Evolutionary conservation across 2,329 filamentous ascomycete species (phyloP).

Genomic region (Aspergillus sp.): DNA sequence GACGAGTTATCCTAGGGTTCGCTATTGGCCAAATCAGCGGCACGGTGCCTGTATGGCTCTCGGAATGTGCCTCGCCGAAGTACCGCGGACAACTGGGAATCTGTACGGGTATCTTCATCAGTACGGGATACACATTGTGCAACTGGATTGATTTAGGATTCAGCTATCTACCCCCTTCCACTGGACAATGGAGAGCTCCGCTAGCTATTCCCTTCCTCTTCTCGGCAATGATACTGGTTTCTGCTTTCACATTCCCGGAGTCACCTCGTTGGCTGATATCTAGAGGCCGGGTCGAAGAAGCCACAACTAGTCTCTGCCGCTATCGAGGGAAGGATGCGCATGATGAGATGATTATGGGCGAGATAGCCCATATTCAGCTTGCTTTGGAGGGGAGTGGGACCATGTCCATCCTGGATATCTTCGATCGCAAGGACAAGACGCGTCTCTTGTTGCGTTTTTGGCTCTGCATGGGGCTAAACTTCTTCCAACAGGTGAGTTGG

Average conservation of each 20-base stretch:
- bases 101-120: conserved; percentile 44
- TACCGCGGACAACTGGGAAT: conserved; percentile 24
- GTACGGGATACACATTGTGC: conserved; percentile 44
- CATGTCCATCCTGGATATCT: conserved; percentile 40
- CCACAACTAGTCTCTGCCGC: conserved; percentile 16
- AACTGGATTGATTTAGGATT: conserved; percentile 50
- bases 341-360: conserved; percentile 43
- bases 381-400: conserved; percentile 43
- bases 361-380: conserved; percentile 51
- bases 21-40: conserved; percentile 47
- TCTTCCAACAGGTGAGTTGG: conserved; percentile 44
- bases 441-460: conserved; percentile 53
- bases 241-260: conserved; percentile 35
- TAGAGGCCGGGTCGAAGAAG: conserved; percentile 25
- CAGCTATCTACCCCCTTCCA: conserved; percentile 25
- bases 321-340: not conserved
- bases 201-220: conserved; percentile 36
- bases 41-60: conserved; percentile 49
- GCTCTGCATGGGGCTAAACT: conserved; percentile 52
- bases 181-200: conserved; percentile 39
- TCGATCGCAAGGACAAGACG: conserved; percentile 49
- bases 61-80: conserved; percentile 16
- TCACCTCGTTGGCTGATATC: conserved; percentile 36
- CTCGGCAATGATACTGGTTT: conserved; percentile 26
- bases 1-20: conserved; percentile 47